phyloP scores from a whole-genome alignment of 768 basidiomycete species.

The Dendrothele bispora region DNA sequence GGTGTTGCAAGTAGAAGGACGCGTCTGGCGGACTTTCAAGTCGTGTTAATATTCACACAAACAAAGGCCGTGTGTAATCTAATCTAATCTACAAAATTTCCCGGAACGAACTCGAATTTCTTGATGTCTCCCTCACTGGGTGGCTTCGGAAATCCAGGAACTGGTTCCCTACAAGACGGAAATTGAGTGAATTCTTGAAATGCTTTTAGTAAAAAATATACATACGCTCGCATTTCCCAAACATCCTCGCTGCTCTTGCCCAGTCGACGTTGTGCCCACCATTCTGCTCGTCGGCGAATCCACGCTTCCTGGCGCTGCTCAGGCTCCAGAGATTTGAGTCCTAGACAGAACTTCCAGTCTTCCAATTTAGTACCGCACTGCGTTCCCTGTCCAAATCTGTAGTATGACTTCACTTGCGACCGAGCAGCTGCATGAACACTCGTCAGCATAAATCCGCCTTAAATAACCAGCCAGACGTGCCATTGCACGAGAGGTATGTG shows the following conservation, averaged over 20 bases:
- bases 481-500: constrained; percentile 69
- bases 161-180: background rate
- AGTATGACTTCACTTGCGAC: constrained; percentile 80
- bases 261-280: constrained; percentile 85
- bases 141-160: constrained; percentile 1
- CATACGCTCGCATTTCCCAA: constrained; percentile 86
- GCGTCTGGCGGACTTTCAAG: constrained; percentile 1
- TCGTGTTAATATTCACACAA: background rate
- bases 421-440: constrained; percentile 56
- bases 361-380: constrained; percentile 76
- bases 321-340: constrained; percentile 72
- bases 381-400: constrained; percentile 76
- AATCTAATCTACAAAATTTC: background rate
- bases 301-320: constrained; percentile 81
- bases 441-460: background rate
- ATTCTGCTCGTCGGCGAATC: constrained; percentile 86
- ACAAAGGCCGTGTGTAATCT: too few species aligned
- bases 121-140: background rate
- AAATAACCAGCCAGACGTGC: constrained; percentile 32
- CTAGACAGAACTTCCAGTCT: constrained; percentile 95
- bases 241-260: constrained; percentile 90
- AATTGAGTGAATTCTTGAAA: background rate
- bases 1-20: background rate
- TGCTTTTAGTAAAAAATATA: background rate
- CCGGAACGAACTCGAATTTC: background rate